Conservation (phyloP, 108 stramenopile genomes). For the Ochromonas danica region DNA sequence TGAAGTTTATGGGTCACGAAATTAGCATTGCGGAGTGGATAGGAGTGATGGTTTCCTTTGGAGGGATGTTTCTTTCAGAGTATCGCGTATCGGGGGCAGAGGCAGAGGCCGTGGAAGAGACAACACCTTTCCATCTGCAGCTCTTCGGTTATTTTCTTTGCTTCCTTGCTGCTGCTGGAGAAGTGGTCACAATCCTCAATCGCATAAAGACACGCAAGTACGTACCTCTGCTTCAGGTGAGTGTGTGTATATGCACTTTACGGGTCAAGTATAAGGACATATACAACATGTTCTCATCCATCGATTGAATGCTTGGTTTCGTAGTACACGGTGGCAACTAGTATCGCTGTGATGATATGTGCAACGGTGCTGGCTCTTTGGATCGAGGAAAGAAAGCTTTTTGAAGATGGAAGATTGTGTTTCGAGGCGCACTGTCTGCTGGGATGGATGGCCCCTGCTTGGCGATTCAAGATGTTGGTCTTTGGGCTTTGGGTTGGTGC, state of each 20-base stretch:
- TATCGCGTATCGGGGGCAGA: too few relatives aligned
- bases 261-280: too few relatives aligned
- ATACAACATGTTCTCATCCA: too few relatives aligned
- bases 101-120: not conserved
- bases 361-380: too few relatives aligned
- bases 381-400: too few relatives aligned
- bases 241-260: not conserved
- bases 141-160: constrained; percentile 3
- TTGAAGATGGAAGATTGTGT: too few relatives aligned
- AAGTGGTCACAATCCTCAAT: constrained; percentile 26
- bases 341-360: too few relatives aligned
- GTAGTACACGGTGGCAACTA: too few relatives aligned
- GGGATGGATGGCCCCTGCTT: not conserved
- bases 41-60: not conserved
- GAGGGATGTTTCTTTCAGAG: not conserved
- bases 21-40: not conserved
- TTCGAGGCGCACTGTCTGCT: not conserved
- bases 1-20: not conserved
- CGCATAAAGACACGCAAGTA: constrained; percentile 16
- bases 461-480: constrained; percentile 2
- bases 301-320: too few relatives aligned
- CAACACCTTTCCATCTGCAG: not conserved
- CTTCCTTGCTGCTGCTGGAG: constrained; percentile 1
- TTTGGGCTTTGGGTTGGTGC: constrained; percentile 11
- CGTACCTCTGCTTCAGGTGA: constrained; percentile 29